These are phyloP conservation scores for Plectosphaerella sp. DNA, from an alignment of 2,329 filamentous ascomycete species.

Conservation along the genomic window DNA sequence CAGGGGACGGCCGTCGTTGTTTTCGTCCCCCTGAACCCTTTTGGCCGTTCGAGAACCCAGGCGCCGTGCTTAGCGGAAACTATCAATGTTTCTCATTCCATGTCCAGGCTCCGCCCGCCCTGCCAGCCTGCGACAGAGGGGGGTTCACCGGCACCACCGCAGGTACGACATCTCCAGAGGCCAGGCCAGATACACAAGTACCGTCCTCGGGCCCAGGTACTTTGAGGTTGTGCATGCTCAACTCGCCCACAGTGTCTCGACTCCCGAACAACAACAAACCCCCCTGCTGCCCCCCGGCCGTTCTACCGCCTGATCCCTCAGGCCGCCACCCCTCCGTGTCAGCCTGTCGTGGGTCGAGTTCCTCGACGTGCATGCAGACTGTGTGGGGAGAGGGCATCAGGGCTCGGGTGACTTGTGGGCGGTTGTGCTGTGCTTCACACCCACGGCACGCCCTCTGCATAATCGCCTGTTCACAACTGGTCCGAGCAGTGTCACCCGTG, in stretches of 20 bases:
- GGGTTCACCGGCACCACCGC: no score
- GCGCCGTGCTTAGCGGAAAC: conserved; percentile 2
- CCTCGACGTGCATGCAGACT: neutral
- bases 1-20: neutral
- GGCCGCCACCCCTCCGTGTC: neutral
- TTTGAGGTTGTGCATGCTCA: neutral
- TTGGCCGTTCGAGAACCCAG: neutral
- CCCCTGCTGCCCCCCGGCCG: neutral
- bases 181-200: no score
- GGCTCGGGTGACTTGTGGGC: neutral
- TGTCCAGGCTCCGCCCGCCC: neutral
- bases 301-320: neutral
- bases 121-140: no score
- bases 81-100: conserved; percentile 4
- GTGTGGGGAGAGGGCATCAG: neutral
- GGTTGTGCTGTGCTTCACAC: no score
- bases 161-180: no score
- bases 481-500: neutral
- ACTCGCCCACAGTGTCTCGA: neutral
- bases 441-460: neutral
- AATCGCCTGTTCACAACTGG: neutral
- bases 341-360: neutral
- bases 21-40: neutral
- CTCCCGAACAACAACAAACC: neutral
- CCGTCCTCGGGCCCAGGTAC: neutral